Base-by-base conservation (phyloP, 768 basidiomycete species). In the Melanogaster broomeanus region DNA sequence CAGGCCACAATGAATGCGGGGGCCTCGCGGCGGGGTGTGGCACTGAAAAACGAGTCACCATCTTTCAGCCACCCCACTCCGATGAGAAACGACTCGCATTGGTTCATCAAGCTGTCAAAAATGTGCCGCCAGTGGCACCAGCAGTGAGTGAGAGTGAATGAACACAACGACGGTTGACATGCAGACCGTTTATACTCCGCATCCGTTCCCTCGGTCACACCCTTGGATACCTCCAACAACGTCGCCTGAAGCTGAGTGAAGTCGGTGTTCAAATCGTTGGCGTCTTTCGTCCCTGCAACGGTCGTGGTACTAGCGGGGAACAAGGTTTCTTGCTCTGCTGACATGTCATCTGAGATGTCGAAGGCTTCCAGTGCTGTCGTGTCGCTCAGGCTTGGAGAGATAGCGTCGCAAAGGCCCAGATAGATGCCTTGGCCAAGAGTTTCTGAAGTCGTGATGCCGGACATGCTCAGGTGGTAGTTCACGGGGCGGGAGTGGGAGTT, bases 401-500 rank as follows among this genome's bases (percentile, higher is more conserved):
- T 18, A 22, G 41, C 18, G 27, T 13, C 53, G 4, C 63, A 51
- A n/a, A 77, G 60, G 35, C 68, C 76, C 47, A 76, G 74, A 48
- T 72, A 73, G 11, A 30, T n/a, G n/a, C n/a, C n/a, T n/a, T n/a
- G n/a, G n/a, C n/a, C n/a, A n/a, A n/a, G n/a, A n/a, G n/a, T n/a
- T n/a, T n/a, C n/a, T n/a, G n/a, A n/a, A n/a, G n/a, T n/a, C n/a
- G n/a, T n/a, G n/a, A n/a, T n/a, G n/a, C n/a, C n/a, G n/a, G n/a
- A n/a, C n/a, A n/a, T n/a, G n/a, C n/a, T n/a, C n/a, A n/a, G n/a
- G n/a, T n/a, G n/a, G n/a, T n/a, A n/a, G n/a, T n/a, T n/a, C n/a
- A n/a, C n/a, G n/a, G n/a, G n/a, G n/a, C n/a, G n/a, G n/a, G n/a
- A n/a, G n/a, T n/a, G n/a, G n/a, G n/a, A n/a, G n/a, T n/a, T n/a